phyloP scores from a whole-genome alignment of 371 early-diverging fungal species.

The Choanephora cucurbitarum region DNA sequence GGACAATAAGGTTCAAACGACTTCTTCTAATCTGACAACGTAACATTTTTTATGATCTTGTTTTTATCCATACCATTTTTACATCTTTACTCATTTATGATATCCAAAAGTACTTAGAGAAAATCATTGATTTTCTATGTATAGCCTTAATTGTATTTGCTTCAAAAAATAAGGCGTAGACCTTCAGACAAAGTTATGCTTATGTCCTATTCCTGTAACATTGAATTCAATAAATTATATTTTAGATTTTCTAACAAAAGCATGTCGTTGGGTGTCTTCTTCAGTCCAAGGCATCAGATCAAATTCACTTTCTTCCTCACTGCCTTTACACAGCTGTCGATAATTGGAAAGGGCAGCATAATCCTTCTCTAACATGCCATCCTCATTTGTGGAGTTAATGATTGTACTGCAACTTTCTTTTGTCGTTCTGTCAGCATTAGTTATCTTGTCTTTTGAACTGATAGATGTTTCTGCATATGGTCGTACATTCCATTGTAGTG shows the following conservation, averaged over 20 bases:
- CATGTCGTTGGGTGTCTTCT: slow-evolving; percentile 19
- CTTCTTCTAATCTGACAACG: too few relatives aligned
- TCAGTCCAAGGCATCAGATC: slow-evolving; percentile 31
- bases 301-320: slow-evolving; percentile 13
- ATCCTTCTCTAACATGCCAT: neutral
- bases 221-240: neutral
- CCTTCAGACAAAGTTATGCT: too few relatives aligned
- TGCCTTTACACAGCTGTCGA: too few relatives aligned
- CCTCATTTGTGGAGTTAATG: neutral
- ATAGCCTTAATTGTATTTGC: too few relatives aligned
- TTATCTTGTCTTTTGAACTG: slow-evolving; percentile 38
- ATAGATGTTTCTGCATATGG: slow-evolving; percentile 74
- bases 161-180: too few relatives aligned
- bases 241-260: neutral
- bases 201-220: too few relatives aligned
- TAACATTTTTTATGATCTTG: too few relatives aligned
- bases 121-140: too few relatives aligned
- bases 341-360: neutral
- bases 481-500: slow-evolving; percentile 85
- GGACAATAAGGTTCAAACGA: too few relatives aligned
- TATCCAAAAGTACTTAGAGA: too few relatives aligned
- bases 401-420: slow-evolving; percentile 3
- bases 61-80: too few relatives aligned
- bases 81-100: too few relatives aligned
- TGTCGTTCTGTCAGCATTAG: neutral